A percentile compares a stretch with the other conserved stretches of the same genome.
phyloP scores from a whole-genome alignment of 2,329 filamentous ascomycete species.

The Lomentospora prolificans region DNA sequence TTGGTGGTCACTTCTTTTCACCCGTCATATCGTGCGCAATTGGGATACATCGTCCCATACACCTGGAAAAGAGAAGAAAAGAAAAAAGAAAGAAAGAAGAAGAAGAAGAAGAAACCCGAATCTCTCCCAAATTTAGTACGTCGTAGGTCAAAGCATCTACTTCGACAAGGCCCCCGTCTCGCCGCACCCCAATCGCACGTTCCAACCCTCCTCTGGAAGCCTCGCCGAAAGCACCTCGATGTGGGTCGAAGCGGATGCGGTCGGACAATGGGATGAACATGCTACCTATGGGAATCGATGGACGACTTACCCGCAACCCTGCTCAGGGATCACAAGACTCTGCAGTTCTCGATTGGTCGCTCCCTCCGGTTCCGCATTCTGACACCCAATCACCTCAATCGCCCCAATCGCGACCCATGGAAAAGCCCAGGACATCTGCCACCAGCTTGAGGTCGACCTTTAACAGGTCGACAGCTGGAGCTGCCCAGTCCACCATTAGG shows the following conservation, averaged over 20 bases:
- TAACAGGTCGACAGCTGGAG: not conserved
- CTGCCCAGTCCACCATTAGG: constrained; percentile 35
- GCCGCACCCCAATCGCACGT: too few species aligned
- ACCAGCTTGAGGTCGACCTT: constrained; percentile 25
- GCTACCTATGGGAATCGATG: constrained; percentile 36
- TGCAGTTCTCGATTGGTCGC: not conserved
- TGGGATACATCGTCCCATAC: too few species aligned
- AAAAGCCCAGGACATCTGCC: constrained; percentile 21
- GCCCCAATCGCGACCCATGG: constrained; percentile 15
- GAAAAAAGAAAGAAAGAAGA: not conserved
- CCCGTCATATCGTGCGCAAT: too few species aligned
- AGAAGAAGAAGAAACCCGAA: not conserved
- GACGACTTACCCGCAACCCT: constrained; percentile 17
- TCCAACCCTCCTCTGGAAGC: too few species aligned
- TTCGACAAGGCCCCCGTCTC: too few species aligned
- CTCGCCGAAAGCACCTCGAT: constrained; percentile 17
- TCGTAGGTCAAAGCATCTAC: too few species aligned
- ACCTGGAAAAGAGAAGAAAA: not conserved
- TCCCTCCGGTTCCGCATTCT: not conserved
- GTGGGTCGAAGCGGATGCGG: constrained; percentile 25
- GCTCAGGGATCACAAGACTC: constrained; percentile 5
- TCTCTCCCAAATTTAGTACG: too few species aligned
- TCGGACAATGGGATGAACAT: constrained; percentile 35
- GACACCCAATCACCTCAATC: not conserved
- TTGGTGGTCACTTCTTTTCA: too few species aligned